Conservation (phyloP, 805 yeast genomes). For the Monosporozyma solicola region DNA sequence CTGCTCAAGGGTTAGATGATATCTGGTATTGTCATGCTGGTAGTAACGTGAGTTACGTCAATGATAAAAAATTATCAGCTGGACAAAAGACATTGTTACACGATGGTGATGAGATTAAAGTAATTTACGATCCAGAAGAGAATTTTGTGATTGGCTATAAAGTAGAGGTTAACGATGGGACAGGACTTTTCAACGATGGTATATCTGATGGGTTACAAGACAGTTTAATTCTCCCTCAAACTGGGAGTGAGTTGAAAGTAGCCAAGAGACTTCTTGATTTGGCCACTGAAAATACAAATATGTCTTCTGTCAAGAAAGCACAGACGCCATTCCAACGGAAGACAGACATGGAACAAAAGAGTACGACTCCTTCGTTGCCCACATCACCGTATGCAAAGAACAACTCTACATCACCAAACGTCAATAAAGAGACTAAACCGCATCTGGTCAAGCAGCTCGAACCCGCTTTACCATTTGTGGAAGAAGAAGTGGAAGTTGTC, state of each 20-base stretch:
- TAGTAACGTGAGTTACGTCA: conserved; percentile 70
- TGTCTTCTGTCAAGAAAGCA: not conserved
- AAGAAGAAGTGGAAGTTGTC: not conserved
- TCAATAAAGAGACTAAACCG: not conserved
- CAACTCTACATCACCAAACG: not conserved
- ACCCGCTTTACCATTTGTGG: not conserved
- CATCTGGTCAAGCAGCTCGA: too few relatives aligned
- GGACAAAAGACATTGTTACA: conserved; percentile 53
- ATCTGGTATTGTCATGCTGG: conserved; percentile 75
- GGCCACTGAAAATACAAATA: not conserved
- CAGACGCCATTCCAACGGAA: not conserved
- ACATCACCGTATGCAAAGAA: not conserved
- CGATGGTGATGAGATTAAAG: conserved; percentile 56
- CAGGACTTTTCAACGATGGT: conserved; percentile 55
- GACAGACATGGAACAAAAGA: not conserved
- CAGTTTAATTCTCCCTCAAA: conserved; percentile 15
- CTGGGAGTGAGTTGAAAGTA: conserved; percentile 18
- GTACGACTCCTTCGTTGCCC: not conserved
- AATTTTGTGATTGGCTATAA: conserved; percentile 46
- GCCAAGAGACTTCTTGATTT: conserved; percentile 4
- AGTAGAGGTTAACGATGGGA: conserved; percentile 46
- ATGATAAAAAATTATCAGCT: conserved; percentile 48
- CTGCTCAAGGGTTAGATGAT: conserved; percentile 65
- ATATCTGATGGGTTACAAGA: conserved; percentile 13
- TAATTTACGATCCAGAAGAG: conserved; percentile 47